A percentile compares a stretch with the other conserved stretches of the same genome.
These are phyloP conservation scores for Aspergillus fischeri DNA, from an alignment of 2,329 filamentous ascomycete genomes.

Conservation along the genomic window DNA sequence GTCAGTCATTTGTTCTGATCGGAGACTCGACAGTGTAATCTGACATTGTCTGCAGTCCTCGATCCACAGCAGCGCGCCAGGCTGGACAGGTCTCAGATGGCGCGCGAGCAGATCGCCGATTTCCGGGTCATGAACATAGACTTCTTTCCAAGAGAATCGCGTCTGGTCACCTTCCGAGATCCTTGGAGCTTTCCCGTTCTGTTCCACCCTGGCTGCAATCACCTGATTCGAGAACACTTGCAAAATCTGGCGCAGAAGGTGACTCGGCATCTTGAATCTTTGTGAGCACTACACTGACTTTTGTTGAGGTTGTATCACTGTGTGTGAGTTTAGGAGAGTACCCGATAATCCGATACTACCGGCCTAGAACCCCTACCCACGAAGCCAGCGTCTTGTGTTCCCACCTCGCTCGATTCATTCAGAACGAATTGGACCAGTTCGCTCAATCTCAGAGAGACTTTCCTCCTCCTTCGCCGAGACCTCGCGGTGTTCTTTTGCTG, in stretches of 20 bases:
- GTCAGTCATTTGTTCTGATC: slow-evolving; percentile 38
- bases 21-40: slow-evolving; percentile 9
- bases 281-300: slow-evolving; percentile 8
- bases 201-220: slow-evolving; percentile 86
- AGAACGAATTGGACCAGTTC: slow-evolving; percentile 86
- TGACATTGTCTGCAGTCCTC: slow-evolving; percentile 51
- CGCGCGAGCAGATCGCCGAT: slow-evolving; percentile 70
- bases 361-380: slow-evolving; percentile 68
- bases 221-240: slow-evolving; percentile 77
- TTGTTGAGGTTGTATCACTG: slow-evolving; percentile 67
- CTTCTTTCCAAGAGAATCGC: slow-evolving; percentile 86
- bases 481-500: slow-evolving; percentile 77
- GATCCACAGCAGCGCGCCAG: slow-evolving; percentile 66
- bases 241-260: slow-evolving; percentile 85
- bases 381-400: slow-evolving; percentile 84
- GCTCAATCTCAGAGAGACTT: slow-evolving; percentile 80
- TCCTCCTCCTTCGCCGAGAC: slow-evolving; percentile 67
- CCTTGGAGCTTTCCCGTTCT: slow-evolving; percentile 93
- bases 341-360: slow-evolving; percentile 87
- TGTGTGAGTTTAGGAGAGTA: slow-evolving; percentile 93
- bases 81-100: slow-evolving; percentile 66
- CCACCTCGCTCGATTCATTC: slow-evolving; percentile 85
- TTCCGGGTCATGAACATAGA: slow-evolving; percentile 82
- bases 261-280: slow-evolving; percentile 6
- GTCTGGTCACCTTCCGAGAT: slow-evolving; percentile 85